These are phyloP conservation scores for Pueraria montana DNA, from an alignment of 306 rosid genomes.

Conservation along the genomic window DNA sequence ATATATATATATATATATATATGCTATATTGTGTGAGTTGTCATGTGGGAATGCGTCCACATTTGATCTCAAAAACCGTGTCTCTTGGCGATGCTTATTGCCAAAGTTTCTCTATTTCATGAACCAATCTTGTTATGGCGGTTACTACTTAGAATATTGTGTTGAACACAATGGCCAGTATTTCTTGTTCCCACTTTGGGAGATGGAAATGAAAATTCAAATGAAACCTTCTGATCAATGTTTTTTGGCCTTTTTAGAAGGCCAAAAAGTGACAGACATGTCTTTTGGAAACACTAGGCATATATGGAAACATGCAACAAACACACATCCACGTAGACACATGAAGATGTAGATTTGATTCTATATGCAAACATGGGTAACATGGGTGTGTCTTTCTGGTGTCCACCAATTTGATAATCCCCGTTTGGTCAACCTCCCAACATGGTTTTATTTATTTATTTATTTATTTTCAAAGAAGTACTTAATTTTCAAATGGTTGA, in stretches of 20 bases:
- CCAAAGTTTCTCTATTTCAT: neutral
- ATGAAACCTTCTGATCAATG: neutral
- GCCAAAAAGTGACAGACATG: conserved; percentile 59
- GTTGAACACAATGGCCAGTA: neutral
- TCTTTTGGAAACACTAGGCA: conserved; percentile 36
- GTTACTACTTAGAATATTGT: neutral
- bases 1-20: too few relatives aligned
- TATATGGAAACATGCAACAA: conserved; percentile 50
- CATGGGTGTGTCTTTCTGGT: conserved; percentile 53
- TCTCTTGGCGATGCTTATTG: conserved; percentile 18
- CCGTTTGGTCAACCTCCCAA: conserved; percentile 25
- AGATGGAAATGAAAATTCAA: neutral
- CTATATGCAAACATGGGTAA: conserved; percentile 48
- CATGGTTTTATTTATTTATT: neutral
- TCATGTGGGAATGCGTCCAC: conserved; percentile 21
- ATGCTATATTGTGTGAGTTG: neutral
- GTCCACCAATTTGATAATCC: conserved; percentile 1
- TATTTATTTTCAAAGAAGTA: neutral
- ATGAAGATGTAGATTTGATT: conserved; percentile 35
- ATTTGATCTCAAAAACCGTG: conserved; percentile 14
- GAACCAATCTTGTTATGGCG: neutral
- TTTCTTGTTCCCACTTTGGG: neutral
- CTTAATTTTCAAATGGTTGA: neutral
- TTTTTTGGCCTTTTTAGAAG: neutral
- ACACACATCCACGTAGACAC: conserved; percentile 55